These are phyloP conservation scores for Alternaria conjuncta DNA, from an alignment of 2,329 filamentous ascomycete species.

Conservation along the genomic window DNA sequence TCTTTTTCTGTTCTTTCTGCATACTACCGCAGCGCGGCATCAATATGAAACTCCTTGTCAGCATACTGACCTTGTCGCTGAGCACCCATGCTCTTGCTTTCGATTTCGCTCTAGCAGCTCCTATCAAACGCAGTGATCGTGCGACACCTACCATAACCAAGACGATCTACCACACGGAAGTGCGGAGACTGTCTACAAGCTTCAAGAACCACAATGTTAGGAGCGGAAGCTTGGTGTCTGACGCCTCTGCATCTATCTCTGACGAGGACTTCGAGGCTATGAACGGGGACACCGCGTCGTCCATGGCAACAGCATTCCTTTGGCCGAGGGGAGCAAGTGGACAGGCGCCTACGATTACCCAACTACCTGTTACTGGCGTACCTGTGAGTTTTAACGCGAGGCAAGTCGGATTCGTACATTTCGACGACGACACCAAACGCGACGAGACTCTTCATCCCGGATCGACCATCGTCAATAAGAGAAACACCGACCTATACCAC, in stretches of 20 bases:
- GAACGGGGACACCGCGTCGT: not conserved
- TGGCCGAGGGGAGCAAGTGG: not conserved
- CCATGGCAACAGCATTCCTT: not conserved
- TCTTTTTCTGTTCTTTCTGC: not conserved
- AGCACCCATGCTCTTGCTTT: not conserved
- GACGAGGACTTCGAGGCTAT: not conserved
- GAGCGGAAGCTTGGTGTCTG: not conserved
- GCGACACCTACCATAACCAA: not conserved
- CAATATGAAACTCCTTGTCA: not conserved
- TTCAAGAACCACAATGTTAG: not conserved
- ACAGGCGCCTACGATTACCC: not conserved
- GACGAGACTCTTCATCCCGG: accelerated
- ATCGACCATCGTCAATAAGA: not conserved
- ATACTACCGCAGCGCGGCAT: not conserved
- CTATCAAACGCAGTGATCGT: not conserved
- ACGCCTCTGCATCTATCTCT: not conserved
- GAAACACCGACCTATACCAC: not conserved
- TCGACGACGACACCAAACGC: not conserved
- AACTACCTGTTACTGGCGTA: not conserved
- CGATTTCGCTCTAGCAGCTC: not conserved
- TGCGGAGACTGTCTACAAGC: not conserved
- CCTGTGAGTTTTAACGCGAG: not conserved
- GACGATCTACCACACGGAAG: not conserved
- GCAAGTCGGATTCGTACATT: not conserved
- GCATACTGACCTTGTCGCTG: not conserved